Conservation (phyloP, 495 filamentous ascomycete genomes). For the Filosporella fistucella region DNA sequence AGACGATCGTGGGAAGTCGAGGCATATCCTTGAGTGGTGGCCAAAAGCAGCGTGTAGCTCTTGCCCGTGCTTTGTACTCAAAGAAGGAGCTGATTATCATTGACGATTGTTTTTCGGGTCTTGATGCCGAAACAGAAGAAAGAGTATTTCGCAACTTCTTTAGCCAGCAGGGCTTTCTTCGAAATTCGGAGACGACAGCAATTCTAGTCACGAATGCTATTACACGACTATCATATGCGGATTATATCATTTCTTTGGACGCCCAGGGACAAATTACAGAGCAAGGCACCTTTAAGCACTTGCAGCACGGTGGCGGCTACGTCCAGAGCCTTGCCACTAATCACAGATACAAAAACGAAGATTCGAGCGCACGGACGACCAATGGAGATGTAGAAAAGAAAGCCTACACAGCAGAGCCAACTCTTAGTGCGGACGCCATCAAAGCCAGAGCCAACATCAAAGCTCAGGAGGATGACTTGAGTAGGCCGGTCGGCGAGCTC, state of each 20-base stretch:
- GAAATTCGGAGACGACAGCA: slow-evolving; percentile 5
- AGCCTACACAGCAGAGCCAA: too few species aligned
- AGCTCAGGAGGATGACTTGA: too few species aligned
- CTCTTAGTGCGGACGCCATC: too few species aligned
- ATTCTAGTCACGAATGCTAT: slow-evolving; percentile 22
- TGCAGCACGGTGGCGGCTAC: slow-evolving; percentile 6
- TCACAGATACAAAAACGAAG: too few species aligned
- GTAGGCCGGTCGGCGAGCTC: slow-evolving; percentile 1
- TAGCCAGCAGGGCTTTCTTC: slow-evolving; percentile 1
- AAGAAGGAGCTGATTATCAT: slow-evolving; percentile 48
- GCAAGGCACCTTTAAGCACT: slow-evolving; percentile 35
- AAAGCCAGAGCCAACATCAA: too few species aligned
- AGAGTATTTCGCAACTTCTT: slow-evolving; percentile 54
- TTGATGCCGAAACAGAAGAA: slow-evolving; percentile 57
- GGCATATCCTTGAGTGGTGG: slow-evolving; percentile 48
- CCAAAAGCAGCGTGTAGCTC: slow-evolving; percentile 59
- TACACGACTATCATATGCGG: slow-evolving; percentile 35
- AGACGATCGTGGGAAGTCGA: slow-evolving; percentile 52
- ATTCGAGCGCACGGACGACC: too few species aligned
- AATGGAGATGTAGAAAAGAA: too few species aligned
- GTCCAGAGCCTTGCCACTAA: too few species aligned
- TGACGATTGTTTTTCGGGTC: slow-evolving; percentile 57
- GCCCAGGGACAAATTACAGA: slow-evolving; percentile 33
- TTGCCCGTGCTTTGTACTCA: slow-evolving; percentile 56
- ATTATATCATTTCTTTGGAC: slow-evolving; percentile 40